Base-by-base conservation (phyloP, 169 alveolate species). In the Cryptosporidium sp. region DNA sequence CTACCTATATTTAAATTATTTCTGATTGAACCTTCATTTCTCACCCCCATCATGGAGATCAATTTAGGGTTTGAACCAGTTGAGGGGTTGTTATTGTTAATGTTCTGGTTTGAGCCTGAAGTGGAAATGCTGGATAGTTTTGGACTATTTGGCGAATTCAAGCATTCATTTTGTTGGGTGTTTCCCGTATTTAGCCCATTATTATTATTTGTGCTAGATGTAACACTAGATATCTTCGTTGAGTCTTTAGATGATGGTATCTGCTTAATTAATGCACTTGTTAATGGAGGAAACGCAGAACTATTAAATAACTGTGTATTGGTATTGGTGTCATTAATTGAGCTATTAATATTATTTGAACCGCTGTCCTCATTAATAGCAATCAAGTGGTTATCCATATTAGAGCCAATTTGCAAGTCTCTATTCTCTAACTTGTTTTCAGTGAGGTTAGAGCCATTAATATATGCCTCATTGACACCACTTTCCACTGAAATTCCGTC, bases 241-340 rank as follows among this genome's bases (percentile, higher is more conserved):
- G 58, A 16, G 35, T 80, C 89, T n/a, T 80, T 80, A 3, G 89
- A 80, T 23, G 89, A 67, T 8, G 72, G 72, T 14, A 45, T 39
- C 26, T 80, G 89, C 42, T 65, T 60, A 48, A 80, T 62, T 21
- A 65, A 9, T 16, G 89, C 89, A 42, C 89, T 80, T 21, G 89
- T 62, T 48, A 80, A 31, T 80, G 89, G 89, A 37, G 89, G 89
- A 42, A 80, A 80, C 37, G 89, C 89, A 39, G 89, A 80, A 37
- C 44, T 80, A 80, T 65, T 80, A 80, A 62, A 80, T 39, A 65
- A 39, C 31, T 73, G 86, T 16, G 60, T 31, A 56, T 73, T 73
- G 42, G 44, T 37, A 31, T 7, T 42, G 31, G 31, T 37, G 4
- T 56, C 68, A 42, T 18, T 31, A 65, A 37, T 37, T 31, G 53